These are phyloP conservation scores for Helichrysum umbraculigerum DNA, from an alignment of 129 eudicot species.

Conservation along the genomic window DNA sequence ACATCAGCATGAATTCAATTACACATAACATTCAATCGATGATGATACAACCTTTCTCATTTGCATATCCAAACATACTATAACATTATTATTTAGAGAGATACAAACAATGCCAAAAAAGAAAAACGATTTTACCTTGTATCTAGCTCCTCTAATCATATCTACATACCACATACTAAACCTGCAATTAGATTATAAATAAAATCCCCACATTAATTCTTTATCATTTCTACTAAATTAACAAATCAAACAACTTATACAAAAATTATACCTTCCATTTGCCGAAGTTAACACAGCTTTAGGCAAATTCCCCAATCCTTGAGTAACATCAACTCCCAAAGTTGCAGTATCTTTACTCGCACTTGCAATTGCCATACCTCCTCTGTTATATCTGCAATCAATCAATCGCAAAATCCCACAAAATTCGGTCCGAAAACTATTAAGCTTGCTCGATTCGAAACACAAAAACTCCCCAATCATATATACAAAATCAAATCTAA, in stretches of 20 bases:
- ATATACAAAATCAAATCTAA: too few species aligned
- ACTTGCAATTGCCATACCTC: constrained; percentile 68
- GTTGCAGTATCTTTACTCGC: constrained; percentile 32
- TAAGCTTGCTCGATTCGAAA: too few species aligned
- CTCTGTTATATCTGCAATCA: constrained; percentile 35
- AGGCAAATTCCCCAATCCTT: constrained; percentile 83
- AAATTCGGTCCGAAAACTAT: neutral
- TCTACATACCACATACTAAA: neutral
- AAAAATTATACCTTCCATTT: constrained; percentile 66
- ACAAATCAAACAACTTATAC: neutral
- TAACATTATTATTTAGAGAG: too few species aligned
- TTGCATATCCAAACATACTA: too few species aligned
- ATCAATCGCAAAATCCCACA: neutral
- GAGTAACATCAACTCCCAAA: constrained; percentile 56
- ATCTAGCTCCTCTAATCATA: too few species aligned
- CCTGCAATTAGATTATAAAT: neutral
- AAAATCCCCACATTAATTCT: neutral
- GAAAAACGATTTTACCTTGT: too few species aligned
- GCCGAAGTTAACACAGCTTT: constrained; percentile 75
- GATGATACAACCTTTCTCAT: too few species aligned
- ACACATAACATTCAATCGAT: too few species aligned
- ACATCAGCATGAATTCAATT: too few species aligned
- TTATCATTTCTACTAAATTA: neutral
- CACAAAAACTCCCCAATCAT: too few species aligned
- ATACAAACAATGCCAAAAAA: too few species aligned